Base-by-base conservation (phyloP, 2,329 filamentous ascomycete species). In the Emmonsiellopsis sp. region DNA sequence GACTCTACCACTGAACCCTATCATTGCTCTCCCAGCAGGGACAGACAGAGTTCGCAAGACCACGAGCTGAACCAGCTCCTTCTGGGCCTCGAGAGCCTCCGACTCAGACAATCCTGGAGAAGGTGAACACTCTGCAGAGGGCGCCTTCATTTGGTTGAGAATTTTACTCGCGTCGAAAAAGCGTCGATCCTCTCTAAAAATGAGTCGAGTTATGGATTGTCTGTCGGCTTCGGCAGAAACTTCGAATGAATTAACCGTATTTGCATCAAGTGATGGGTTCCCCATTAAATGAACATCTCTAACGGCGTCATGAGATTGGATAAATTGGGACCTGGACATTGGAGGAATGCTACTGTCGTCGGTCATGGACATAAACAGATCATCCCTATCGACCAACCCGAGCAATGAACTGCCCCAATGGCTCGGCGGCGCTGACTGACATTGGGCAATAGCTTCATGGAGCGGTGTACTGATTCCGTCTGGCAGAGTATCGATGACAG, bases 161-260 rank as follows among this genome's bases (percentile, higher is more conserved):
- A 98, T 76, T 51, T 80, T 83, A 52, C 85, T 84, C 0, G 90
- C 93, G 71, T 98, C 93, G 56, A 89, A 84, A 53, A 95, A 84
- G 37, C 93, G 85, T 55, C 90, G 83, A 63, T 98, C 93, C 59
- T 97, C 90, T 55, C 84, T 85, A 77, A 97, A 98, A 32, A 98
- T 85, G 7, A 93, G 77, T 50, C 85, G 83, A 33, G 93, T 94
- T 6, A 97, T 83, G 8, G 85, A 80, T 67, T 92, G 84, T 32
- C 90, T 83, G 63, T 95, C 88, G 34, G 85, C 86, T 65, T 93
- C 91, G 53, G 89, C 86, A 5, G 86, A 85, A 46, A 88, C 88
- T 58, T 93, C 86, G 52, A 86, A 83, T 0, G 83, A 79, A 44
- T 81, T 79, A 44, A 74, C 69, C 7, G 66, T 60, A 57, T 77